phyloP scores from a whole-genome alignment of 2,329 filamentous ascomycete species.

The Parafenestella ontariensis region DNA sequence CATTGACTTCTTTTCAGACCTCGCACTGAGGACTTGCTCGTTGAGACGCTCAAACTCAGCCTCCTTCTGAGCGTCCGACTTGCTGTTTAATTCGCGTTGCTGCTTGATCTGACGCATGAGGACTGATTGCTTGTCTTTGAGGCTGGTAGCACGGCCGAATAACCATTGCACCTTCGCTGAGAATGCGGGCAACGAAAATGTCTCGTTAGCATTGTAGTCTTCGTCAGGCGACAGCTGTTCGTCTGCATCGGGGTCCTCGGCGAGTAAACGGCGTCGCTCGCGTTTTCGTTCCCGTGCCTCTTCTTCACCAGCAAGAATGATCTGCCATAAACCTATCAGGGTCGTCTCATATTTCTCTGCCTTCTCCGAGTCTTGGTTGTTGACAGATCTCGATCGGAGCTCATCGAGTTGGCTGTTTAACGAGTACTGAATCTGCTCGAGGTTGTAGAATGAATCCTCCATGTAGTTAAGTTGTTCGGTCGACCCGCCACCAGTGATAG shows the following conservation, averaged over 20 bases:
- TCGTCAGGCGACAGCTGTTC: constrained; percentile 69
- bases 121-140: constrained; percentile 88
- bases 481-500: constrained; percentile 63
- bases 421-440: constrained; percentile 44
- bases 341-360: constrained; percentile 58
- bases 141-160: constrained; percentile 74
- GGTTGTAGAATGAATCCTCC: constrained; percentile 63
- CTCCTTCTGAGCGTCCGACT: constrained; percentile 68
- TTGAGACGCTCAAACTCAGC: constrained; percentile 51
- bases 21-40: constrained; percentile 48
- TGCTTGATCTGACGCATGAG: constrained; percentile 93
- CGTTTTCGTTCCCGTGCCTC: constrained; percentile 49
- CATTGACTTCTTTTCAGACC: constrained; percentile 44
- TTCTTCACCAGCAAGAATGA: constrained; percentile 55
- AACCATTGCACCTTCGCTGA: constrained; percentile 79
- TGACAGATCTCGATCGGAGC: constrained; percentile 25
- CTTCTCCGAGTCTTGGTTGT: constrained; percentile 29
- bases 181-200: constrained; percentile 78
- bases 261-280: constrained; percentile 42
- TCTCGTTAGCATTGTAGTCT: constrained; percentile 62
- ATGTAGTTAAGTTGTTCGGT: constrained; percentile 74
- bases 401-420: constrained; percentile 40
- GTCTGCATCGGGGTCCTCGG: constrained; percentile 65
- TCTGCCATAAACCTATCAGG: constrained; percentile 61
- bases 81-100: constrained; percentile 89